Evolutionary conservation across 768 basidiomycete genomes (phyloP).

Genomic region (Lactifluus piperatus): DNA sequence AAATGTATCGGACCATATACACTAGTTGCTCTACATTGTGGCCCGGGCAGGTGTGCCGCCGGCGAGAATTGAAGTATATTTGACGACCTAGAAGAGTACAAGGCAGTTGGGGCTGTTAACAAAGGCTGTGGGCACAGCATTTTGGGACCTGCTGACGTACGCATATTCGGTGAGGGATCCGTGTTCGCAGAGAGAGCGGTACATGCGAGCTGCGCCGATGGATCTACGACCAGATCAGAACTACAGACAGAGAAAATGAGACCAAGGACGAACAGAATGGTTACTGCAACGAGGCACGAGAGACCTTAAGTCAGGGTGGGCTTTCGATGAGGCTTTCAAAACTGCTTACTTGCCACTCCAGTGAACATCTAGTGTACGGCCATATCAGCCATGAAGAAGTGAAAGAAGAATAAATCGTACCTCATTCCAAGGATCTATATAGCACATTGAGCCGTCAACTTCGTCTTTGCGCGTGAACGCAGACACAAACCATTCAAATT

Average conservation of each 20-base stretch:
- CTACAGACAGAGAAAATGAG: not conserved
- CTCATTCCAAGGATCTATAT: not conserved
- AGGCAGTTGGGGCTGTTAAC: not conserved
- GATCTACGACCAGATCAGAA: not conserved
- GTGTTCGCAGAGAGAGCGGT: not conserved
- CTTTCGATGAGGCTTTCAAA: not conserved
- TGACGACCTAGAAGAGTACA: not conserved
- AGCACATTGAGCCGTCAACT: not conserved
- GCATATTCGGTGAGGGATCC: conserved; percentile 4
- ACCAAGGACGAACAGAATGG: not conserved
- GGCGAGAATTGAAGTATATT: not conserved
- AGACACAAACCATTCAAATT: not conserved
- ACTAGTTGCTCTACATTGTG: not conserved
- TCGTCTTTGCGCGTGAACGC: not conserved
- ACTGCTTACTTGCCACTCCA: not conserved
- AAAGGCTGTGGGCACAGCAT: not conserved
- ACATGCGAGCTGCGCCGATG: conserved; percentile 6
- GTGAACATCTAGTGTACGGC: not conserved
- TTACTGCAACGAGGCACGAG: not conserved
- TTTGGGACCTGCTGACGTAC: not conserved
- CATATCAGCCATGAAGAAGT: not conserved
- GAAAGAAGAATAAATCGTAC: not conserved
- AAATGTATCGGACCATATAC: not conserved
- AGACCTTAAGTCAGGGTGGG: not conserved
- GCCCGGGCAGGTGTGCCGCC: too few species aligned